These are phyloP conservation scores for Clitoria ternatea DNA, from an alignment of 306 rosid species.

Conservation along the genomic window DNA sequence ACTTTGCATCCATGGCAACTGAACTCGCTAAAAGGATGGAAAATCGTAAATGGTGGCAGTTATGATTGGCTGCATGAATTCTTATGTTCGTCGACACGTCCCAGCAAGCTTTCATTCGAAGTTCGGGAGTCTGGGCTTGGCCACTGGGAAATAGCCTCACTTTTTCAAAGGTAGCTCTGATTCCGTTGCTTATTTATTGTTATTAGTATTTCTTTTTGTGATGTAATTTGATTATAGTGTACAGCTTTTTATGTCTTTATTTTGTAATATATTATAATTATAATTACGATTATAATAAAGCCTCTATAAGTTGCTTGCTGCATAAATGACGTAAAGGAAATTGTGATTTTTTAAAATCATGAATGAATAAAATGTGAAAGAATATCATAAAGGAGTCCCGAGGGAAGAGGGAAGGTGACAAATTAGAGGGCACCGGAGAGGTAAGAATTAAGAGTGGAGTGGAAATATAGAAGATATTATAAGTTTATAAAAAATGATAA, in stretches of 20 bases:
- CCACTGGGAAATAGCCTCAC: not conserved
- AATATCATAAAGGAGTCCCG: too few relatives aligned
- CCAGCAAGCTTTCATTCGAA: not conserved
- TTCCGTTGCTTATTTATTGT: not conserved
- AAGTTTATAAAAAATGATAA: too few relatives aligned
- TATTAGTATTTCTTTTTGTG: not conserved
- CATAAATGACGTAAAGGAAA: not conserved
- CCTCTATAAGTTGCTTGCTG: conserved; percentile 1
- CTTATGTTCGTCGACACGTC: not conserved
- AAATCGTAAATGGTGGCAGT: conserved; percentile 94
- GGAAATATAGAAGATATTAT: too few relatives aligned
- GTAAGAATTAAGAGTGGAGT: too few relatives aligned
- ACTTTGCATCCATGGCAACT: conserved; percentile 77
- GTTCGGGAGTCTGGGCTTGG: not conserved
- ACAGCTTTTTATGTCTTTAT: not conserved
- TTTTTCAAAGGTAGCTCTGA: conserved; percentile 18
- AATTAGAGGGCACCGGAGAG: too few relatives aligned
- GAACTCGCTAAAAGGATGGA: conserved; percentile 79
- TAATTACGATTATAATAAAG: not conserved
- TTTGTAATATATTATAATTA: conserved; percentile 6
- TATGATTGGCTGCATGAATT: conserved; percentile 35
- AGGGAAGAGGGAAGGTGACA: too few relatives aligned
- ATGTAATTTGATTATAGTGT: conserved; percentile 10
- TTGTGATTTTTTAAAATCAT: not conserved
- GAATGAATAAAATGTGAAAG: not conserved